Evolutionary conservation across 106 monocot genomes (phyloP), one percentile per base, ranked within the genome.

Genomic region (Hemerocallis citrina): DNA sequence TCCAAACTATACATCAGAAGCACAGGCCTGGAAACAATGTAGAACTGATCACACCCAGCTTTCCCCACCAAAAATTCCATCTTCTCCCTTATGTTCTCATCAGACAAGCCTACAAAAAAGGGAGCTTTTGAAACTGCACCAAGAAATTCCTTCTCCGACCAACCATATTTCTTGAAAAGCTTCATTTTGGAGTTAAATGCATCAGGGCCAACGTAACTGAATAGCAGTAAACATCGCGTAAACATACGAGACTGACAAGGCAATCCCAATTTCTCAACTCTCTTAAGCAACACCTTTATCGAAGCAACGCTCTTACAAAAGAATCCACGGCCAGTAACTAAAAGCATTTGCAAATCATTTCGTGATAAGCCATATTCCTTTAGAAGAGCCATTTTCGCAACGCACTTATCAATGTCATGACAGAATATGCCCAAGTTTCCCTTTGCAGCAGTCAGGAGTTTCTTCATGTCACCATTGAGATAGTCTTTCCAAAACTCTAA

Each of bases 1-100:
- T 17, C 34, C 27, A 66, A 28, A 30, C 66, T 66, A 10, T 52
- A 55, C 16, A 13, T 14, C 1, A 66, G 29, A 52, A 66, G 34
- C n/a, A 13, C 10, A 21, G 66, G 65, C 38, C 54, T 20, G 7
- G 16, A 15, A 38, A 17, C 47, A 36, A 66, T 22, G 14, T 66
- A 66, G 9, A 24, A 34, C 9, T 22, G 52, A 4, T 33, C n/a
- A 15, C 52, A 66, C 27, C 66, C 66, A n/a, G 34, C 39, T 39
- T 19, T 34, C 1, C 54, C 21, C 13, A 51, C 28, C 22, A 66
- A 54, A 39, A 52, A 66, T 2, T 23, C 9, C n/a, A 37, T 21
- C 15, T 51, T 66, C 14, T 11, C 52, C 7, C 16, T 9, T 22
- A 52, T 15, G 28, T 39, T 66, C 28, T 66, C 52, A 17, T 54